phyloP scores from a whole-genome alignment of 2,329 filamentous ascomycete genomes.

The Phaeosphaeria sp. region DNA sequence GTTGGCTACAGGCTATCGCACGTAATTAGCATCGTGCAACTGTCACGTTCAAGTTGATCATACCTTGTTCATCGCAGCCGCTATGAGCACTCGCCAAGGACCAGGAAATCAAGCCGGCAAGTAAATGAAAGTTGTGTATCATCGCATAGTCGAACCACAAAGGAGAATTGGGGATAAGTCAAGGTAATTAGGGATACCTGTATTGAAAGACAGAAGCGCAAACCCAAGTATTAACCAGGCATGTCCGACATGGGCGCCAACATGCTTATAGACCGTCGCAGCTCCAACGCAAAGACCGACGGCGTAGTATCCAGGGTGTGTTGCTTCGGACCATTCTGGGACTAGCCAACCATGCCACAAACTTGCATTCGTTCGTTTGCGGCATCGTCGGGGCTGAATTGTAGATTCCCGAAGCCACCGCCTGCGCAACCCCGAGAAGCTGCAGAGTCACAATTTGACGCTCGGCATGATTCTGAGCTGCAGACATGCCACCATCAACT shows the following conservation, averaged over 20 bases:
- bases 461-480: no score
- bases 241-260: conserved; percentile 35
- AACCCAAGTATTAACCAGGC: conserved; percentile 22
- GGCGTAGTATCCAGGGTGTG: conserved; percentile 18
- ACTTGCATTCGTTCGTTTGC: not conserved
- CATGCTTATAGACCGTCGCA: conserved; percentile 28
- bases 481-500: no score
- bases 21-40: not conserved
- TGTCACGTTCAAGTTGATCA: not conserved
- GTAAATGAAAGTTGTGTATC: conserved; percentile 42
- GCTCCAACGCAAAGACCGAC: conserved; percentile 31
- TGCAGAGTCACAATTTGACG: conserved; percentile 6
- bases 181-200: not conserved
- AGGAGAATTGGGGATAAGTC: not conserved
- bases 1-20: not conserved
- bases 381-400: conserved; percentile 35
- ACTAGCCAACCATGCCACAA: conserved; percentile 22
- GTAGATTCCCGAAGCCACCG: conserved; percentile 28
- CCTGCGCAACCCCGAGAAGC: conserved; percentile 33
- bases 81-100: conserved; percentile 7
- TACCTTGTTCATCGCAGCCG: conserved; percentile 9
- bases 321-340: conserved; percentile 30
- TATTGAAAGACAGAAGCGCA: not conserved
- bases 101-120: conserved; percentile 15
- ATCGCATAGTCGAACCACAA: conserved; percentile 41